These are phyloP conservation scores for Parasitella parasitica DNA, from an alignment of 371 early-diverging fungal species.

Conservation along the genomic window DNA sequence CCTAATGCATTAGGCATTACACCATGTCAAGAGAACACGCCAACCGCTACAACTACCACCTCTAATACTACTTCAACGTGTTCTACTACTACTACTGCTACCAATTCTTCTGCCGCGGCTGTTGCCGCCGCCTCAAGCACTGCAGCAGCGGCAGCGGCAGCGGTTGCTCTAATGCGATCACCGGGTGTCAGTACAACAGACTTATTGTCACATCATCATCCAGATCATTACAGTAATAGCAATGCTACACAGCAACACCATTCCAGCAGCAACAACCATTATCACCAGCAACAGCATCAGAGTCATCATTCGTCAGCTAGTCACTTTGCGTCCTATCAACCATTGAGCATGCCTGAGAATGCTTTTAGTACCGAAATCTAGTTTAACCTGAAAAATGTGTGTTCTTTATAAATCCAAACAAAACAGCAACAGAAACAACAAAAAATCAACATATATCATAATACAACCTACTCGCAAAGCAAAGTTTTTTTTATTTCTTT, in stretches of 20 bases:
- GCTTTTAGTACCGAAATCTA: conserved; percentile 21
- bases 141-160: conserved; percentile 18
- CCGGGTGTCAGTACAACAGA: conserved; percentile 6
- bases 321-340: background rate
- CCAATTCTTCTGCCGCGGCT: background rate
- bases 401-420: too few species aligned
- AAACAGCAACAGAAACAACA: background rate
- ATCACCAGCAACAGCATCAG: conserved; percentile 1
- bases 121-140: background rate
- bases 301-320: background rate
- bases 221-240: conserved; percentile 5
- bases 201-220: conserved; percentile 16
- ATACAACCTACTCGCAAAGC: too few species aligned
- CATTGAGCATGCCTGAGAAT: conserved; percentile 10
- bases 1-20: conserved; percentile 23
- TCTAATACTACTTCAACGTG: background rate
- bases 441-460: background rate
- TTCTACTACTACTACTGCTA: conserved; percentile 2
- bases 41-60: background rate
- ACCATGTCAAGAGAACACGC: conserved; percentile 17
- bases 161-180: conserved; percentile 23
- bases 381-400: background rate
- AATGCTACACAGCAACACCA: conserved; percentile 6
- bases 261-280: background rate
- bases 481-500: too few species aligned